phyloP scores from a whole-genome alignment of 2,329 filamentous ascomycete species.

The Nannizzia gypsea region DNA sequence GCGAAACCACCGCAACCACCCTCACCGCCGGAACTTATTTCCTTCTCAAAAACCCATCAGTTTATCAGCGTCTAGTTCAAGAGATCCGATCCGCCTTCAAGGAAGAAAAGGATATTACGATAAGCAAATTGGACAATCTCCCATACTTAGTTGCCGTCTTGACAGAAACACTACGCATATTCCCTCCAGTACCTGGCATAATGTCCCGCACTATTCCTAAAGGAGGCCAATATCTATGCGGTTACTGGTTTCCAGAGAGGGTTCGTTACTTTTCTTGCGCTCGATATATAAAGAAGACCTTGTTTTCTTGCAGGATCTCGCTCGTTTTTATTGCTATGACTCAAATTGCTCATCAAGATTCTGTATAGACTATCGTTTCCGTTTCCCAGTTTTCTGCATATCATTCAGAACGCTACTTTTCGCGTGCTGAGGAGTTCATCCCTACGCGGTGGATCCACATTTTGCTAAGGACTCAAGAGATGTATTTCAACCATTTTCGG shows the following conservation, averaged over 20 bases:
- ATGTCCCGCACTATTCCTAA: conserved; percentile 15
- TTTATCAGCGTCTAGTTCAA: conserved; percentile 6
- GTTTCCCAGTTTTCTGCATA: conserved; percentile 15
- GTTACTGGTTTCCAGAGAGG: conserved; percentile 14
- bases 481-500: conserved; percentile 14
- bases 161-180: conserved; percentile 17
- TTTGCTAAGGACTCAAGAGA: conserved; percentile 12
- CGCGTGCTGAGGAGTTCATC: conserved; percentile 14
- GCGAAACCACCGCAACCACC: conserved; percentile 35
- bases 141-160: conserved; percentile 17
- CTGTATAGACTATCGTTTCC: conserved; percentile 2
- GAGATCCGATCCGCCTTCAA: conserved; percentile 10
- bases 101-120: conserved; percentile 9
- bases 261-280: conserved; percentile 1
- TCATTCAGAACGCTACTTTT: conserved; percentile 15
- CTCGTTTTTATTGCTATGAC: background rate
- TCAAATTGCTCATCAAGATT: background rate
- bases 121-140: conserved; percentile 7
- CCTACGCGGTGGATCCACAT: conserved; percentile 16
- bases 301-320: too few species aligned
- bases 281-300: background rate
- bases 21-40: conserved; percentile 29
- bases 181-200: conserved; percentile 16
- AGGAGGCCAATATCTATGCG: conserved; percentile 13
- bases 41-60: conserved; percentile 21